Evolutionary conservation across 805 yeast species (phyloP).

Genomic region (Candida tammaniensis): DNA sequence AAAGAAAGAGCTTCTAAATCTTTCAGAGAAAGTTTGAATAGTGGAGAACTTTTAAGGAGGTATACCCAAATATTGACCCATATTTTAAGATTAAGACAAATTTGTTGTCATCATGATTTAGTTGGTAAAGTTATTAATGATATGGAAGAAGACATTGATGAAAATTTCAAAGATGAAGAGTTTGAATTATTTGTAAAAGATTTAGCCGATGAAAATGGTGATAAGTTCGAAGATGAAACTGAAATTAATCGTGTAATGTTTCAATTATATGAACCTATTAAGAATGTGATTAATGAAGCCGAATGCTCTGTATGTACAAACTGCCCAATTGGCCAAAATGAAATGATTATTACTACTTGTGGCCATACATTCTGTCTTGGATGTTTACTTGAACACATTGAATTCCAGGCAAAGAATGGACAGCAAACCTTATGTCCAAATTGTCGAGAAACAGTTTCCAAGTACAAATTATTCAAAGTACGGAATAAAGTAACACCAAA

Average conservation of each 20-base stretch:
- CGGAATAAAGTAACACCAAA: slow-evolving; percentile 21
- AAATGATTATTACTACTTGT: slow-evolving; percentile 68
- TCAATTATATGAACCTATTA: slow-evolving; percentile 26
- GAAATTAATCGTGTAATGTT: slow-evolving; percentile 26
- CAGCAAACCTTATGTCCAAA: slow-evolving; percentile 65
- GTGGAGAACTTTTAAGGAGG: slow-evolving; percentile 67
- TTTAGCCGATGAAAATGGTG: slow-evolving; percentile 4
- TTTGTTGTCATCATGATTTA: slow-evolving; percentile 80
- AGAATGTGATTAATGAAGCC: slow-evolving; percentile 28
- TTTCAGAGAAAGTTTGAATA: slow-evolving; percentile 54
- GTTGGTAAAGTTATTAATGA: slow-evolving; percentile 55
- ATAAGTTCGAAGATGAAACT: slow-evolving; percentile 17
- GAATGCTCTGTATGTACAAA: slow-evolving; percentile 88
- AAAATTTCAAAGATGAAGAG: slow-evolving; percentile 1
- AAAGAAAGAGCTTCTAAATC: slow-evolving; percentile 63
- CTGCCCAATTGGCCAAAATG: slow-evolving; percentile 53
- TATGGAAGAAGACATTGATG: slow-evolving; percentile 13
- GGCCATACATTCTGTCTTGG: slow-evolving; percentile 75
- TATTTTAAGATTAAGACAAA: slow-evolving; percentile 78
- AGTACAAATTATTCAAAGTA: slow-evolving; percentile 47
- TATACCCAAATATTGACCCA: slow-evolving; percentile 82
- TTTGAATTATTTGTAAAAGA: slow-evolving; percentile 10
- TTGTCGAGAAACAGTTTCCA: slow-evolving; percentile 60
- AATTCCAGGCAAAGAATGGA: slow-evolving; percentile 54
- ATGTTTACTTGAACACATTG: slow-evolving; percentile 73